Percentiles rank a stretch among this genome's conserved stretches.
Conservation (phyloP, 2,329 filamentous ascomycete genomes). For the Delphinella strobiligena region DNA sequence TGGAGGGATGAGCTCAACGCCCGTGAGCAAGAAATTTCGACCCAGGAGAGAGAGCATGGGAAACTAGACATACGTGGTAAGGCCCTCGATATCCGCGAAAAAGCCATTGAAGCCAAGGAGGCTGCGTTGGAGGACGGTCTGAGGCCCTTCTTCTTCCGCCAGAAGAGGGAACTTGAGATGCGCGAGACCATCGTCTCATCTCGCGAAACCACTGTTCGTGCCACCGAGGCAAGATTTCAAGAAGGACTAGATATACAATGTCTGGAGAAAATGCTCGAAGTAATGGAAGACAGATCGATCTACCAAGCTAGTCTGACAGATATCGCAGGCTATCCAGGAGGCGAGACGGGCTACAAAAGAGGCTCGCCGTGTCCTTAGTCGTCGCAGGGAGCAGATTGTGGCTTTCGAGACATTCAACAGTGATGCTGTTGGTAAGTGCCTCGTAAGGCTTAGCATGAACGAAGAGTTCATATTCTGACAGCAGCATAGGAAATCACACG, state of each 20-base stretch:
- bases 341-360: background rate
- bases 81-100: too few species aligned
- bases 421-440: background rate
- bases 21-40: too few species aligned
- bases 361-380: slow-evolving; percentile 1
- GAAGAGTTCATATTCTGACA: background rate
- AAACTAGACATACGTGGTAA: too few species aligned
- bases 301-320: background rate
- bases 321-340: background rate
- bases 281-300: background rate
- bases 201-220: too few species aligned
- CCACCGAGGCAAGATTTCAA: background rate
- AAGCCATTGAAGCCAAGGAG: too few species aligned
- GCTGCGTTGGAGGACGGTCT: too few species aligned
- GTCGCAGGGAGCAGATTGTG: slow-evolving; percentile 4
- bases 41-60: too few species aligned
- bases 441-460: background rate
- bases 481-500: background rate
- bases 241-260: background rate
- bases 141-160: too few species aligned
- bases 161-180: too few species aligned
- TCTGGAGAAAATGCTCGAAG: background rate
- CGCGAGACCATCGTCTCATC: too few species aligned
- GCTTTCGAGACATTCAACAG: background rate
- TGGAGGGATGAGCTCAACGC: too few species aligned